Conservation (phyloP, 495 filamentous ascomycete genomes). For the Aspergillus affinis region DNA sequence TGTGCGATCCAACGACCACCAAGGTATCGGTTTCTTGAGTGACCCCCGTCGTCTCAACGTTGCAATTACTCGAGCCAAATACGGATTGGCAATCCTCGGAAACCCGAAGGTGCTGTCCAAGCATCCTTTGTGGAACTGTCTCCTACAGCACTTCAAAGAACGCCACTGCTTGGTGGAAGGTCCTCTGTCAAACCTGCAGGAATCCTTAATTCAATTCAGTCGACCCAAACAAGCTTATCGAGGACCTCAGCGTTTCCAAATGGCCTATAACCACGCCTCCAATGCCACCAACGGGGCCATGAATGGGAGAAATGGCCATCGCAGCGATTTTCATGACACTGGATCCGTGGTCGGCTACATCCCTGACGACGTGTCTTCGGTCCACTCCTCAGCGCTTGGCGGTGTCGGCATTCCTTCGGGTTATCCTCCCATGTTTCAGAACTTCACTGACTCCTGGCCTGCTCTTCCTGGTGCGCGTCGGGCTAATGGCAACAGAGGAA, state of each 20-base stretch:
- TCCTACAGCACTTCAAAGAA: constrained; percentile 97
- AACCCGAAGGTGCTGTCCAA: constrained; percentile 98
- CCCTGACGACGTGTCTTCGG: constrained; percentile 93
- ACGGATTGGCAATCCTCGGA: constrained; percentile 90
- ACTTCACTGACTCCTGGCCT: constrained; percentile 90
- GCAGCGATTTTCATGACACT: constrained; percentile 77
- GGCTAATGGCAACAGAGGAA: constrained; percentile 58
- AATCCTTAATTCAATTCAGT: constrained; percentile 92
- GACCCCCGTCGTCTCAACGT: constrained; percentile 98
- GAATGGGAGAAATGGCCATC: constrained; percentile 52
- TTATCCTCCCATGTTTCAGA: constrained; percentile 94
- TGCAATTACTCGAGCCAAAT: constrained; percentile 96
- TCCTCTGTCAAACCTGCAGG: constrained; percentile 92
- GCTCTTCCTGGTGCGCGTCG: constrained; percentile 63
- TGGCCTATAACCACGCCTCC: constrained; percentile 71
- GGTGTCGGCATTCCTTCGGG: constrained; percentile 76
- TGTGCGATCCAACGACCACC: constrained; percentile 97
- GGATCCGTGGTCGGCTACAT: constrained; percentile 92
- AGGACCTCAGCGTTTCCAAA: constrained; percentile 83
- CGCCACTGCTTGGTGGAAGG: constrained; percentile 94
- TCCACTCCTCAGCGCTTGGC: constrained; percentile 88
- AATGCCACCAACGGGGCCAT: constrained; percentile 51
- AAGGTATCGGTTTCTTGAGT: constrained; percentile 98
- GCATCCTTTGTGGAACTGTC: constrained; percentile 96
- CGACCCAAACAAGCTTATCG: constrained; percentile 90